phyloP scores from a whole-genome alignment of 139 green algal species.

The Chlorella vulgaris region DNA sequence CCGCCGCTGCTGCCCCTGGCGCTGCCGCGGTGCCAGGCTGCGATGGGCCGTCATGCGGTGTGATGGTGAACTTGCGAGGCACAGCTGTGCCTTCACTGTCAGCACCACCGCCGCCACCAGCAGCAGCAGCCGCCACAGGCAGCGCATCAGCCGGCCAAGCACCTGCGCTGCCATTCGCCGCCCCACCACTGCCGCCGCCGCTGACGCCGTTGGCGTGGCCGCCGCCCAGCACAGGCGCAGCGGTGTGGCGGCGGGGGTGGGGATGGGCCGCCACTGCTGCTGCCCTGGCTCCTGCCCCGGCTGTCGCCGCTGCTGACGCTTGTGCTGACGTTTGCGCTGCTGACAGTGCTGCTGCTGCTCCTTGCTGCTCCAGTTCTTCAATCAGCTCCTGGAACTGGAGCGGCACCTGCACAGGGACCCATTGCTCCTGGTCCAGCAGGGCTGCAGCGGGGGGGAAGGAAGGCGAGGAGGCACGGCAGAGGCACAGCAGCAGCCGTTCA shows the following conservation, averaged over 20 bases:
- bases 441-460: conserved; percentile 1
- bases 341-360: not conserved
- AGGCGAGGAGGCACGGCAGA: not conserved
- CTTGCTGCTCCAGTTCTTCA: conserved; percentile 43
- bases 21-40: too few relatives aligned
- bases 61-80: conserved; percentile 40
- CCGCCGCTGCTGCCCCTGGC: too few relatives aligned
- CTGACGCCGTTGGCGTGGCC: not conserved
- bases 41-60: not conserved
- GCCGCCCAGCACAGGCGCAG: too few relatives aligned
- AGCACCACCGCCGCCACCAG: not conserved
- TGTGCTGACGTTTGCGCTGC: not conserved
- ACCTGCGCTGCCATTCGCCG: too few relatives aligned
- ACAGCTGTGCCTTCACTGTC: not conserved
- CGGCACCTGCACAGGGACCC: conserved; percentile 62
- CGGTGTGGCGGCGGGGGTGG: too few relatives aligned
- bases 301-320: too few relatives aligned
- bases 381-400: conserved; percentile 62
- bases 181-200: too few relatives aligned
- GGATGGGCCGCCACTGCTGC: too few relatives aligned
- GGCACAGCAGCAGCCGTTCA: too few relatives aligned
- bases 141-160: too few relatives aligned
- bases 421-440: conserved; percentile 70
- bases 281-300: not conserved
- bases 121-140: too few relatives aligned